Conservation (phyloP, 768 basidiomycete species). For the Russula brevipes region DNA sequence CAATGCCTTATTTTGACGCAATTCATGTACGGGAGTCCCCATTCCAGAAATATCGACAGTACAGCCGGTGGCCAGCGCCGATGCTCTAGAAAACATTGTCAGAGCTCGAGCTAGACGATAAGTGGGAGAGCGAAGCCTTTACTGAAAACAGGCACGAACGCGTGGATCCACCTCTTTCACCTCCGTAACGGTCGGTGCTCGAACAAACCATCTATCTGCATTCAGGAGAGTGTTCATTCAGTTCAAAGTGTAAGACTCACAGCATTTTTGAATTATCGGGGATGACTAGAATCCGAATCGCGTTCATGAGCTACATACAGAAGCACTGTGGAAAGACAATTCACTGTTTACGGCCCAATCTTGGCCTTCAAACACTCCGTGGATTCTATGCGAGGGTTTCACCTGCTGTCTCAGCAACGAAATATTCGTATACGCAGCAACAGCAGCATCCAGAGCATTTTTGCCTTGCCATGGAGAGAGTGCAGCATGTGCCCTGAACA, state of each 20-base stretch:
- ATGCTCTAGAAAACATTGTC: constrained; percentile 43
- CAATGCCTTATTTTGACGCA: constrained; percentile 63
- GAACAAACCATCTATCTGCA: constrained; percentile 55
- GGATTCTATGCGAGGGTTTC: constrained; percentile 68
- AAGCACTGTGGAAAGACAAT: constrained; percentile 24
- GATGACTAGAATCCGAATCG: constrained; percentile 48
- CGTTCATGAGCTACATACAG: not conserved
- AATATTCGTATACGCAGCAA: constrained; percentile 75
- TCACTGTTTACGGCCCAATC: constrained; percentile 72
- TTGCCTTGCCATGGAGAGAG: constrained; percentile 80
- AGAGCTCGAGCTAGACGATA: not conserved
- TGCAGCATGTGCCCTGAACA: constrained; percentile 64
- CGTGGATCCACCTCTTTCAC: constrained; percentile 52
- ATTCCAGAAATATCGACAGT: constrained; percentile 39
- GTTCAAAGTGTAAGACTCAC: constrained; percentile 36
- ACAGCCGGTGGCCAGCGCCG: constrained; percentile 63
- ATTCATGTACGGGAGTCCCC: constrained; percentile 42
- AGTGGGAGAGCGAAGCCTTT: constrained; percentile 25
- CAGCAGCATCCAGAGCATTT: constrained; percentile 84
- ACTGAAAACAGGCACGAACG: constrained; percentile 71
- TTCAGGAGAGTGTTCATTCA: not conserved
- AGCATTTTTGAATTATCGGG: constrained; percentile 74
- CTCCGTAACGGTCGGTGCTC: constrained; percentile 63
- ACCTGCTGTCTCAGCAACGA: constrained; percentile 79
- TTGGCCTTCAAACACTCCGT: constrained; percentile 71